A percentile compares a stretch with the other conserved stretches of the same genome.
phyloP scores from a whole-genome alignment of 2,329 filamentous ascomycete species.

The Alternaria consortialis region DNA sequence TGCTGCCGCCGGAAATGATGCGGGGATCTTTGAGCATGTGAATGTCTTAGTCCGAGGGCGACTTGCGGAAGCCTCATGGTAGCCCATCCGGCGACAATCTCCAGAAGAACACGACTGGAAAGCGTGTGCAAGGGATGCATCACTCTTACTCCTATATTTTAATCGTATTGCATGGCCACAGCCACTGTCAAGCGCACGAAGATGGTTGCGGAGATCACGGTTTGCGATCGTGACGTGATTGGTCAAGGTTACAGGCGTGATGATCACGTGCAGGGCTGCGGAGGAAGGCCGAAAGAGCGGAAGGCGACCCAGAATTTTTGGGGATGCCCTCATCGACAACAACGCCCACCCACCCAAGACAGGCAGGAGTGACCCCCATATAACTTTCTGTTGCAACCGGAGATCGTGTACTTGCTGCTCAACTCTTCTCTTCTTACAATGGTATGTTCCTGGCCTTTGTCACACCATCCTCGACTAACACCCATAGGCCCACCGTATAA shows the following conservation, averaged over 20 bases:
- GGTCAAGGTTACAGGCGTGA: conserved; percentile 16
- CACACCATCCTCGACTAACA: conserved; percentile 32
- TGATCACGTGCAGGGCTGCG: conserved; percentile 34
- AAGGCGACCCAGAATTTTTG: conserved; percentile 42
- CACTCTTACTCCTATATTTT: neutral
- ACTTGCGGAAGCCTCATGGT: conserved; percentile 18
- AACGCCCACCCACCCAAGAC: conserved; percentile 23
- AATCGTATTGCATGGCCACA: neutral
- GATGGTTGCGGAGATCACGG: conserved; percentile 7
- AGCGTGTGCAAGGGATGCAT: neutral
- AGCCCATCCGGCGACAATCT: conserved; percentile 1
- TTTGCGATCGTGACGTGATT: conserved; percentile 48
- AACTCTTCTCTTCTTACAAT: conserved; percentile 23
- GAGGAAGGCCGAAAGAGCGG: conserved; percentile 37
- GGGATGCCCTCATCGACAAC: conserved; percentile 24
- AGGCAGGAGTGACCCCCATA: conserved; percentile 1
- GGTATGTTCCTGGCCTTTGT: conserved; percentile 25
- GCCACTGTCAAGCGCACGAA: neutral
- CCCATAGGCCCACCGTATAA: conserved; percentile 85
- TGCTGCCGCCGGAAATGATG: conserved; percentile 24
- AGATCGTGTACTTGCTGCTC: neutral
- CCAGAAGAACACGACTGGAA: neutral
- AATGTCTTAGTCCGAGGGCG: conserved; percentile 32
- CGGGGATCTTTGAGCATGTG: conserved; percentile 38
- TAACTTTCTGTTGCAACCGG: neutral